Base-by-base conservation (phyloP, 2,329 filamentous ascomycete genomes). In the Cordyceps fumosorosea region DNA sequence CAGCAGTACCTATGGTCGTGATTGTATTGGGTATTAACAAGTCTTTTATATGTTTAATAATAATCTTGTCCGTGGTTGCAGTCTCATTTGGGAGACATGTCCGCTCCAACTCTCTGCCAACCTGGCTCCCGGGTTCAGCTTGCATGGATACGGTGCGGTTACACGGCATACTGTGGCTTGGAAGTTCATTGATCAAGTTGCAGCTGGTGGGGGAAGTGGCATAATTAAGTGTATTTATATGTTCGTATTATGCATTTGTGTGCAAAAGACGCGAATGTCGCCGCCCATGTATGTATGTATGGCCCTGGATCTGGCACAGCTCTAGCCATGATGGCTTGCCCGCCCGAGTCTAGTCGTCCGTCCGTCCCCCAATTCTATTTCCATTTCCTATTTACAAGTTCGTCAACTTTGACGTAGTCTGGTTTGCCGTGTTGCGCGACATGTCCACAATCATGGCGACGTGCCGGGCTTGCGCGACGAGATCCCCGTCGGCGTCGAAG, bases 401-500 rank as follows among this genome's bases (percentile, higher is more conserved):
- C 11, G 45, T 3, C 3, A 7, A 6, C 8, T 58, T 59, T 7
- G 44, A 18, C 2, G 60, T 12, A 34, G 45, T 29, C 7, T 57
- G 51, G 2, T 18, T 71, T 70, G 71, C 71, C 69, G 56, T 70
- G 70, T 60, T 65, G 71, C 57, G 42, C 12, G 52, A 42, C 22
- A 58, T 34, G 37, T 70, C 70, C 12, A 73, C 60, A n/a, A 66
- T 63, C 67, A 74, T 64, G 16, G 71, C 71, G 16, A 72, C 68
- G 34, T 73, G 71, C 32, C 71, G 69, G 24, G 68, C 69, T 56
- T 74, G 53, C 1, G 72, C 71, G 18, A 76, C 67, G 22, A 76
- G 24, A 5, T 72, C 67, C 0, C 69, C 72, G 0, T 63, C 22
- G 1, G 32, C 32, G 44, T 93, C 88, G 71, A 87, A 73, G 2